Conservation (phyloP, 768 basidiomycete genomes). For the Hebeloma cylindrosporum region DNA sequence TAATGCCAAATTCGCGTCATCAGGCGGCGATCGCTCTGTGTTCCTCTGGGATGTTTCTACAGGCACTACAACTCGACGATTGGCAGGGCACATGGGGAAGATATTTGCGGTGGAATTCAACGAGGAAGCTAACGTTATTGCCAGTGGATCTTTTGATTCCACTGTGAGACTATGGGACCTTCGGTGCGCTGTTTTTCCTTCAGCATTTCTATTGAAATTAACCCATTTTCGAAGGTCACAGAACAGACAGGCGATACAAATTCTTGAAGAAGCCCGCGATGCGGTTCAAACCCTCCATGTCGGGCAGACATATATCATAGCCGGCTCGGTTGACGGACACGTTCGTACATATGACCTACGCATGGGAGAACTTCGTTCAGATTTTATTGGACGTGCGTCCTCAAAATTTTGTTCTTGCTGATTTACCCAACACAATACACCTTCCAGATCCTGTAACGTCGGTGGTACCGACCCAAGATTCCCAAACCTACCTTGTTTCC, state of each 20-base stretch:
- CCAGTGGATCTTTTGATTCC: conserved; percentile 91
- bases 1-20: conserved; percentile 91
- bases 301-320: conserved; percentile 61
- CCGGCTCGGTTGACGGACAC: conserved; percentile 90
- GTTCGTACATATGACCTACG: conserved; percentile 94
- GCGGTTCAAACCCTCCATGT: conserved; percentile 80
- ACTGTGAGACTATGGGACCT: conserved; percentile 93
- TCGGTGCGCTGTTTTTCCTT: conserved; percentile 46
- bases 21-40: conserved; percentile 89
- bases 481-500: conserved; percentile 76
- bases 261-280: conserved; percentile 85
- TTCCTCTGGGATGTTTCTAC: conserved; percentile 96
- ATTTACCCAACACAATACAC: conserved; percentile 8
- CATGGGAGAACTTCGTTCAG: conserved; percentile 85
- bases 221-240: conserved; percentile 51
- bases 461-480: conserved; percentile 76
- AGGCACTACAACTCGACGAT: conserved; percentile 77
- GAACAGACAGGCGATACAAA: conserved; percentile 84
- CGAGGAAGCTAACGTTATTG: conserved; percentile 80
- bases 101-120: conserved; percentile 92
- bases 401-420: not conserved
- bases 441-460: conserved; percentile 81
- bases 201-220: not conserved
- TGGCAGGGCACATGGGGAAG: conserved; percentile 88
- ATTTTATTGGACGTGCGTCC: conserved; percentile 85